Evolutionary conservation across 331 rosid genomes (phyloP).

Genomic region (Phaseolus coccineus): DNA sequence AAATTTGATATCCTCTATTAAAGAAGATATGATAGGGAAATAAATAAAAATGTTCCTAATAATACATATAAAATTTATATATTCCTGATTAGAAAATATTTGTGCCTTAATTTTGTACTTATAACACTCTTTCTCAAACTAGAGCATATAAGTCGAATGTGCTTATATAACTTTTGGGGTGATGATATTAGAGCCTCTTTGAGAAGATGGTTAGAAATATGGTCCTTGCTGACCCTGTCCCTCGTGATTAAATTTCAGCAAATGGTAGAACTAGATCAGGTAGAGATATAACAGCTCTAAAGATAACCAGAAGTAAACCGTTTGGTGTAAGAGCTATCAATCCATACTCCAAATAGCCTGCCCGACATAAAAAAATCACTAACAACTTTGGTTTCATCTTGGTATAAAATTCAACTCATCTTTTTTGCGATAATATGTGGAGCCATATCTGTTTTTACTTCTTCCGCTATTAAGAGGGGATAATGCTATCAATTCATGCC

Average conservation of each 20-base stretch:
- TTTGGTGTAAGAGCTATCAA: not conserved
- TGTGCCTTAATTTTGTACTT: too few species aligned
- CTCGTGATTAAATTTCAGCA: not conserved
- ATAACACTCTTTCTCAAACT: too few species aligned
- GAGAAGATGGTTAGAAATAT: not conserved
- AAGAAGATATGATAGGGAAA: too few species aligned
- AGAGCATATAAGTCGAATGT: too few species aligned
- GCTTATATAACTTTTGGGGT: not conserved
- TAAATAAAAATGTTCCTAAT: too few species aligned
- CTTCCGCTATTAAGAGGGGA: not conserved
- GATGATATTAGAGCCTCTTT: not conserved
- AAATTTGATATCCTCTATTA: too few species aligned
- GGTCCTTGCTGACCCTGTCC: not conserved
- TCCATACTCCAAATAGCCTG: not conserved
- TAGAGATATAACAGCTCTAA: slow-evolving; percentile 2
- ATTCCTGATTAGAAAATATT: too few species aligned
- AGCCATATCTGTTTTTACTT: slow-evolving; percentile 1
- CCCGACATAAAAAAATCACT: not conserved
- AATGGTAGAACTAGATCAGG: not conserved
- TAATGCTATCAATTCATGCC: not conserved
- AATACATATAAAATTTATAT: too few species aligned
- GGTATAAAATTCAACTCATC: not conserved
- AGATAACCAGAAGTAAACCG: slow-evolving; percentile 15
- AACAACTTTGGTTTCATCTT: not conserved
- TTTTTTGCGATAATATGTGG: slow-evolving; percentile 7